Percentiles rank a stretch among this genome's conserved stretches.
Conservation (phyloP, 768 basidiomycete species). For the Chalciporus piperatus region DNA sequence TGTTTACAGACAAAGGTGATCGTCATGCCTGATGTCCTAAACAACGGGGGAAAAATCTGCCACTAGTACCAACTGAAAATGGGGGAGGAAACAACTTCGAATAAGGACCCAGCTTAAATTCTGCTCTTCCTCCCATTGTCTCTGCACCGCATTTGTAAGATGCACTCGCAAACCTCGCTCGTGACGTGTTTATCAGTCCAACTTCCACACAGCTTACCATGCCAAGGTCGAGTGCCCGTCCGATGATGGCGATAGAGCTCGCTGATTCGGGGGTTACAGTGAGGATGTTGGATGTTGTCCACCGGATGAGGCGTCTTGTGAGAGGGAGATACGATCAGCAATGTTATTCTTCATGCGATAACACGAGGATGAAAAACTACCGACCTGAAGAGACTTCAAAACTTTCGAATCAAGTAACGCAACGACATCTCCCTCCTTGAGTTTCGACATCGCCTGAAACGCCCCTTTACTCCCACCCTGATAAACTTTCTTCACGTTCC, state of each 20-base stretch:
- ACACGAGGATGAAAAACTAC: conserved; percentile 11
- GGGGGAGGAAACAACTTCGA: too few relatives aligned
- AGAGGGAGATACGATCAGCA: not conserved
- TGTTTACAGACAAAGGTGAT: conserved; percentile 43
- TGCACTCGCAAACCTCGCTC: conserved; percentile 91
- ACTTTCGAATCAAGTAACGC: conserved; percentile 89
- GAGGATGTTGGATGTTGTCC: conserved; percentile 76
- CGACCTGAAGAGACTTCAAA: conserved; percentile 81
- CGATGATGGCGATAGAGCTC: conserved; percentile 78
- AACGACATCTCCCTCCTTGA: conserved; percentile 87
- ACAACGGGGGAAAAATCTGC: not conserved
- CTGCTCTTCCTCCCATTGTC: conserved; percentile 70
- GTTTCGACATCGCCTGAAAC: conserved; percentile 82
- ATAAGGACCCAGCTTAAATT: conserved; percentile 76
- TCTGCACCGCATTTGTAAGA: conserved; percentile 75
- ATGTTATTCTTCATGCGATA: not conserved
- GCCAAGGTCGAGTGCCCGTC: conserved; percentile 83
- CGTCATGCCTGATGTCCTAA: conserved; percentile 74
- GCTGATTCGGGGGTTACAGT: conserved; percentile 85
- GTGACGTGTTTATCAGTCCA: conserved; percentile 95
- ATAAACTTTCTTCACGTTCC: conserved; percentile 61
- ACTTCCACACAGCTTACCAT: conserved; percentile 77
- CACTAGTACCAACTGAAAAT: too few relatives aligned
- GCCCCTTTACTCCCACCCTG: conserved; percentile 90
- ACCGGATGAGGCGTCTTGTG: conserved; percentile 69